Evolutionary conservation across 768 basidiomycete genomes (phyloP), one percentile per base, ranked within the genome.

Genomic region (Pleurotus ostreatus): DNA sequence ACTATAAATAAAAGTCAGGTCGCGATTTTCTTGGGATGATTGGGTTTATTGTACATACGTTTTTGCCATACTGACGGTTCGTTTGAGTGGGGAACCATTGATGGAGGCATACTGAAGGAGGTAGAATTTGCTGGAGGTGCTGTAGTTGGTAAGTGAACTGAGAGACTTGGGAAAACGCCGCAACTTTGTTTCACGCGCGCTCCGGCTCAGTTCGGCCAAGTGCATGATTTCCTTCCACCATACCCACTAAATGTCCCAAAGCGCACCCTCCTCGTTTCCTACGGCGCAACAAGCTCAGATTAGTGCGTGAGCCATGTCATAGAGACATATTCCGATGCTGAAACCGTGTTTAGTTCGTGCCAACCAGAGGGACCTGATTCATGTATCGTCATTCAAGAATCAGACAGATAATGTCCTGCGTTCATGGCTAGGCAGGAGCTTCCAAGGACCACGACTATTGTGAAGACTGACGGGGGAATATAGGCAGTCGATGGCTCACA

Each of bases 271-370:
- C 13, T 72, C 78, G 4, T 89, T 93, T 65, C 92, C 92, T 57
- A 71, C 62, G 2, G 90, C 92, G 48, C 86, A 86, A 63, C 92
- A 94, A 63, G 90, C 92, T 38, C 92, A 93, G 71, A 93, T 91
- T 59, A 88, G 92, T 93, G 60, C 49, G 90, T 76, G n/a, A 23
- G 25, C 44, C 20, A 13, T 54, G 16, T 55, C 15, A 43, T 44
- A n/a, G 22, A 55, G 8, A n/a, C 47, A 3, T 4, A 44, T 6
- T 48, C 16, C 15, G 18, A 44, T 8, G 12, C 55, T 26, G n/a
- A 49, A 43, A 57, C 46, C 37, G 60, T 46, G 44, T 23, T 6
- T 66, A 94, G 92, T 94, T 66, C 81, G 92, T 57, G 88, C 92
- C 38, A 88, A 91, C 65, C 92, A 94, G 65, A 75, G 92, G 59